Percentiles rank a stretch among this genome's conserved stretches.
phyloP scores from a whole-genome alignment of 2,329 filamentous ascomycete genomes.

The Diaporthe destruens region DNA sequence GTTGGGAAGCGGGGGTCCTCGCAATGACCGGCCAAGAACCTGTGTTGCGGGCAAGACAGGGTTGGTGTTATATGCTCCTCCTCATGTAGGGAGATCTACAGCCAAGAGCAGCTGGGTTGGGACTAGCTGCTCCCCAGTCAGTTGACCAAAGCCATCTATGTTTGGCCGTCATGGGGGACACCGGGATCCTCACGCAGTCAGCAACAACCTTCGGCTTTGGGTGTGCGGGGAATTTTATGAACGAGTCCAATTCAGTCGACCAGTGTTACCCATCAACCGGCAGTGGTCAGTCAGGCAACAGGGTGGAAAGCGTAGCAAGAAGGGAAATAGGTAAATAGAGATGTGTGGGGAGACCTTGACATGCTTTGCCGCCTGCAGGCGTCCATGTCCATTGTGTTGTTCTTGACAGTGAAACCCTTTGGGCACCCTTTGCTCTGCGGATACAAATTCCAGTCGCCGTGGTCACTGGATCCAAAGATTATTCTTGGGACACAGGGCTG shows the following conservation, averaged over 20 bases:
- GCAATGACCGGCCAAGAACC: not conserved
- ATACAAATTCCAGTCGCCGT: not conserved
- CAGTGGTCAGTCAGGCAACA: not conserved
- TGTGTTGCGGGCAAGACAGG: not conserved
- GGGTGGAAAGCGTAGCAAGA: not conserved
- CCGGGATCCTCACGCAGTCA: conserved; percentile 7
- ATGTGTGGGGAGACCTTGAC: not conserved
- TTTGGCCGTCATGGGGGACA: conserved; percentile 34
- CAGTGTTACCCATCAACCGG: conserved; percentile 9
- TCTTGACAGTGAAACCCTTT: too few relatives aligned
- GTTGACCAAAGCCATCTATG: not conserved
- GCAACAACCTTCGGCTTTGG: conserved; percentile 1
- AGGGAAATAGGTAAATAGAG: not conserved
- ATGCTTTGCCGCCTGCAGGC: not conserved
- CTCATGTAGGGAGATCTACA: not conserved
- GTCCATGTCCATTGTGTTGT: not conserved
- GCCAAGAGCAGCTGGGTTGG: not conserved
- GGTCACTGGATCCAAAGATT: too few relatives aligned
- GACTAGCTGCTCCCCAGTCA: not conserved
- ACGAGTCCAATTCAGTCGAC: not conserved
- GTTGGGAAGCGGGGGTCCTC: not conserved
- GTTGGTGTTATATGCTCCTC: too few relatives aligned
- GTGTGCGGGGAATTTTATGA: conserved; percentile 12
- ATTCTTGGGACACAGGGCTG: not conserved
- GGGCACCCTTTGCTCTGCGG: not conserved